phyloP scores from a whole-genome alignment of 2,329 filamentous ascomycete genomes.

The Colletotrichum melonis region DNA sequence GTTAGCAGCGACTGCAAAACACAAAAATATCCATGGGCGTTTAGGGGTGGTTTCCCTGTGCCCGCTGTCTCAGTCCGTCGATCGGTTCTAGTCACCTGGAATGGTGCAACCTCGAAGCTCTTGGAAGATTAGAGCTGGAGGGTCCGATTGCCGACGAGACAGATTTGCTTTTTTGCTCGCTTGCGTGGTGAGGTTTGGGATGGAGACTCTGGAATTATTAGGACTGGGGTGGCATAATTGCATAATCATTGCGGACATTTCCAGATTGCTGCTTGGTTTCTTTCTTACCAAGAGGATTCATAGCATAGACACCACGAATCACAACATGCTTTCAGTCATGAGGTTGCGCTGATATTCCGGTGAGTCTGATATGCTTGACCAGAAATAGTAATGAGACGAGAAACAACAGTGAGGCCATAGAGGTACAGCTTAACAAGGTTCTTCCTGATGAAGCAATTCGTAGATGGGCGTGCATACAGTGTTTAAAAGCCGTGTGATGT shows the following conservation, averaged over 20 bases:
- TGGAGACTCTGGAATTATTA: background rate
- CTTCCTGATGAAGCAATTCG: background rate
- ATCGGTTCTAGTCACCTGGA: conserved; percentile 20
- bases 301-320: background rate
- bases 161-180: background rate
- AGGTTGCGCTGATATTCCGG: background rate
- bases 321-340: background rate
- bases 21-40: background rate
- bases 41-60: conserved; percentile 25
- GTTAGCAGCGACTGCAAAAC: background rate
- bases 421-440: background rate
- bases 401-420: background rate
- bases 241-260: conserved; percentile 1
- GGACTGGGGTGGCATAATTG: background rate
- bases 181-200: background rate
- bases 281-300: background rate
- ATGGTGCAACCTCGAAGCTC: conserved; percentile 15
- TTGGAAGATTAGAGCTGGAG: conserved; percentile 21
- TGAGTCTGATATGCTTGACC: background rate
- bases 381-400: background rate
- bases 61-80: background rate
- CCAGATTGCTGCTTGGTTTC: conserved; percentile 7
- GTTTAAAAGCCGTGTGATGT: background rate
- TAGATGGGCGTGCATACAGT: background rate
- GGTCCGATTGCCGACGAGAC: conserved; percentile 7